A percentile compares a stretch with the other conserved stretches of the same genome.
Conservation (phyloP, 2,329 filamentous ascomycete species). For the Botrytis paeoniae region DNA sequence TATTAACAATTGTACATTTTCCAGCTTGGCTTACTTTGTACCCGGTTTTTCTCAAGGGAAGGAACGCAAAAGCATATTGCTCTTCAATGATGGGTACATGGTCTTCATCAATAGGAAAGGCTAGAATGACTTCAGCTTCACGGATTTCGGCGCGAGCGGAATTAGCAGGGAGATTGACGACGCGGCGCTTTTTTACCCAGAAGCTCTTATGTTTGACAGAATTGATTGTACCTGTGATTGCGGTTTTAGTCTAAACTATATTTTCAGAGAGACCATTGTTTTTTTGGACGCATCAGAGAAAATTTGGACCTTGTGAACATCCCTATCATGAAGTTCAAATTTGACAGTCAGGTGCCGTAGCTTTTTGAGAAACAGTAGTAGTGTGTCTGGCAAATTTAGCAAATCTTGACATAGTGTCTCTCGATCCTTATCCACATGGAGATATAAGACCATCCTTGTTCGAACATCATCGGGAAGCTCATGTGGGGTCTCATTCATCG, state of each 20-base stretch:
- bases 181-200: background rate
- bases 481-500: background rate
- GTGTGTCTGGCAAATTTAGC: background rate
- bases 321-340: background rate
- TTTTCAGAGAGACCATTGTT: background rate
- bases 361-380: background rate
- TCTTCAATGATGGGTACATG: background rate
- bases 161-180: background rate
- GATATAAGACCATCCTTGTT: background rate
- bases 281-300: background rate
- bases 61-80: background rate
- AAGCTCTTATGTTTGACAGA: background rate
- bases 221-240: background rate
- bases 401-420: background rate
- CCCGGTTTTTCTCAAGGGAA: background rate
- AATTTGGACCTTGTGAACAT: fast-evolving
- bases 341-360: background rate
- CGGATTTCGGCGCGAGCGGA: background rate
- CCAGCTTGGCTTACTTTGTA: background rate
- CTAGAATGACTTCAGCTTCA: background rate
- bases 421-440: background rate
- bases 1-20: background rate
- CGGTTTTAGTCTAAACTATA: background rate
- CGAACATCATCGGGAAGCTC: background rate
- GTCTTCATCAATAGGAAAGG: background rate